Conservation (phyloP, 352 stramenopile species). For the Phytophthora citrophthora region DNA sequence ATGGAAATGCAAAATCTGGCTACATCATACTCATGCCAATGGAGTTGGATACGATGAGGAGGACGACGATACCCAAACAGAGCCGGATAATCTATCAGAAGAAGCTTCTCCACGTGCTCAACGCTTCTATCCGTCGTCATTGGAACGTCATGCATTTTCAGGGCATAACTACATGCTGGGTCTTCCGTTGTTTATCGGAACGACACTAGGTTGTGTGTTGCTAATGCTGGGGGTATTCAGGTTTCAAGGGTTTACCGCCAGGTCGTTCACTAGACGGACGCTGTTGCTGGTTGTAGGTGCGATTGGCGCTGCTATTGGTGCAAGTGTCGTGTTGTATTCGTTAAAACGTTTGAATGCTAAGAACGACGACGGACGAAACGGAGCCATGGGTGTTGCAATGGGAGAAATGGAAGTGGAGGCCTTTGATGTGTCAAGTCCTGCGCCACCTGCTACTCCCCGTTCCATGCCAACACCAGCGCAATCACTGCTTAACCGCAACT, state of each 20-base stretch:
- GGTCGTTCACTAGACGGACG: constrained; percentile 48
- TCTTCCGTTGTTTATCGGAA: constrained; percentile 44
- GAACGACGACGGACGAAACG: constrained; percentile 17
- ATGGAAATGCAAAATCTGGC: constrained; percentile 59
- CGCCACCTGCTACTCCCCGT: constrained; percentile 45
- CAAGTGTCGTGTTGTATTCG: constrained; percentile 27
- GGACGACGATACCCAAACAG: constrained; percentile 40
- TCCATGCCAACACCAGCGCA: constrained; percentile 34
- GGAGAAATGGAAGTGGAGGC: constrained; percentile 47
- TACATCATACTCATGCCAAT: constrained; percentile 48
- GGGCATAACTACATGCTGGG: constrained; percentile 39
- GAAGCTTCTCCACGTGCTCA: constrained; percentile 38
- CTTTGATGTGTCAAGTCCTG: constrained; percentile 40
- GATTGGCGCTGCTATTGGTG: constrained; percentile 38
- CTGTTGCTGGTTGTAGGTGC: constrained; percentile 39
- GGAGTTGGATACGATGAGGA: constrained; percentile 22
- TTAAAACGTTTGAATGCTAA: constrained; percentile 14
- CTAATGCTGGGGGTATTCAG: constrained; percentile 39
- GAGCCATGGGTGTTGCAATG: constrained; percentile 34
- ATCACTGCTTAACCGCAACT: constrained; percentile 38
- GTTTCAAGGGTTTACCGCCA: constrained; percentile 28
- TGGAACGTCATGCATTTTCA: constrained; percentile 39
- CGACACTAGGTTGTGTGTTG: constrained; percentile 33
- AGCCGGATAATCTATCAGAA: constrained; percentile 39
- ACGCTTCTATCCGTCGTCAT: constrained; percentile 42